Evolutionary conservation across 192 early-diverging fungal genomes (phyloP), one percentile per base, ranked within the genome.

Genomic region (Funneliformis mosseae): DNA sequence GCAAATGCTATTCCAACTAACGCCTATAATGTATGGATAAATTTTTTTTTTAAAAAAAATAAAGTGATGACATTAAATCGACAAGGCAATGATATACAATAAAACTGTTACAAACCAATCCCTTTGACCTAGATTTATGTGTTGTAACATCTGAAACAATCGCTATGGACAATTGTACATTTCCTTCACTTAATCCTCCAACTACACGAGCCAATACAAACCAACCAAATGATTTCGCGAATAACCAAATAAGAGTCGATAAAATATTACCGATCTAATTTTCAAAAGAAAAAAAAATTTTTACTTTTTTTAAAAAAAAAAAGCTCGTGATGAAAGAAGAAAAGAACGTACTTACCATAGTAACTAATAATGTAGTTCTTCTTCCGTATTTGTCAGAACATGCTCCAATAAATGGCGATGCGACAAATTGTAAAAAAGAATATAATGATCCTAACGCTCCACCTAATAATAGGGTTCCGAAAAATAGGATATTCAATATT

Each of bases 1-100:
- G 96, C 94, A 87, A 99, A 99, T 2, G 97, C 96, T 71, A 99
- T 97, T 23, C 98, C 98, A 0, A 99, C 96, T 67, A 96, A 87
- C 27, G 98, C 96, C 93, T 94, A 59, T 38, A 76, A 66, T 18
- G 16, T 7, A 71, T 12, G 68, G 38, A 74, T 4, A 62, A 23
- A 6, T 62, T 21, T 33, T 41, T 25, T 55, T 41, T n/a, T 21
- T 50, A 18, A 75, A 38, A 50, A 5, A 38, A 46, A 61, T 39
- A 38, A 14, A 6, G 48, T 77, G n/a, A 78, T 33, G 59, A 41
- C 6, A n/a, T 14, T 48, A 18, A 78, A 1, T 28, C 33, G 33
- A 33, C 33, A 33, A 33, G 33, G 3, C 33, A 33, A 33, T 33
- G 0, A 33, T 33, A 33, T 33, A 33, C 69, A 71, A 83, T 48